phyloP scores from a whole-genome alignment of 441 rosid species.

The Arabidopsis lyrata region DNA sequence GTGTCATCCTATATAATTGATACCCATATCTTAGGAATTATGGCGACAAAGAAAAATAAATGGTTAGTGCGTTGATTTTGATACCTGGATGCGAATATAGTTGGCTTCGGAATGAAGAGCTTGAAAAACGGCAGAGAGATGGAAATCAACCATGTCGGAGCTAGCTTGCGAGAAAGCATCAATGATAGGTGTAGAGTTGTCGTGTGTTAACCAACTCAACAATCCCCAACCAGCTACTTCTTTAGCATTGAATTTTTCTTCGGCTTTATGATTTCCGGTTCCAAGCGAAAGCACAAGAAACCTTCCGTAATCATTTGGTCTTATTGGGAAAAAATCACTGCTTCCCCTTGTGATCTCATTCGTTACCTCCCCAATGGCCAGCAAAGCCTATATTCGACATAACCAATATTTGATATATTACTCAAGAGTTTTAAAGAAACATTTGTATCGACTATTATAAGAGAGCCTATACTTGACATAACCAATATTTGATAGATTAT shows the following conservation, averaged over 20 bases:
- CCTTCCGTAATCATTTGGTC: slow-evolving; percentile 63
- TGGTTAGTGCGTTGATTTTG: neutral
- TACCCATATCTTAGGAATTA: neutral
- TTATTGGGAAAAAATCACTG: slow-evolving; percentile 56
- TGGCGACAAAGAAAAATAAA: neutral
- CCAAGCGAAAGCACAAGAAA: slow-evolving; percentile 71
- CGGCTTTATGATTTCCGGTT: slow-evolving; percentile 52
- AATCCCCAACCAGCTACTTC: slow-evolving; percentile 68
- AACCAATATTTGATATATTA: neutral
- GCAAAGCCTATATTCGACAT: slow-evolving; percentile 52
- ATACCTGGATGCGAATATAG: slow-evolving; percentile 70
- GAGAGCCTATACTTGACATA: slow-evolving; percentile 46
- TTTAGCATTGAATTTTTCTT: slow-evolving; percentile 53
- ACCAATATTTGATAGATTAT: neutral
- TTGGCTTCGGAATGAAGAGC: slow-evolving; percentile 64
- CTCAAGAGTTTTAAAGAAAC: neutral
- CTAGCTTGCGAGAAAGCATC: slow-evolving; percentile 68
- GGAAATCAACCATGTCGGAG: slow-evolving; percentile 74
- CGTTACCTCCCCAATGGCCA: slow-evolving; percentile 67
- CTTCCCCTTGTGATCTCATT: slow-evolving; percentile 52
- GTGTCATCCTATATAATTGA: slow-evolving; percentile 49
- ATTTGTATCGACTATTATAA: too few species aligned
- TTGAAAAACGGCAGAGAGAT: slow-evolving; percentile 57
- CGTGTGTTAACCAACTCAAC: slow-evolving; percentile 57
- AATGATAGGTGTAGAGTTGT: slow-evolving; percentile 58